phyloP scores from a whole-genome alignment of 164 flowering plant species.

The Annona cherimola region DNA sequence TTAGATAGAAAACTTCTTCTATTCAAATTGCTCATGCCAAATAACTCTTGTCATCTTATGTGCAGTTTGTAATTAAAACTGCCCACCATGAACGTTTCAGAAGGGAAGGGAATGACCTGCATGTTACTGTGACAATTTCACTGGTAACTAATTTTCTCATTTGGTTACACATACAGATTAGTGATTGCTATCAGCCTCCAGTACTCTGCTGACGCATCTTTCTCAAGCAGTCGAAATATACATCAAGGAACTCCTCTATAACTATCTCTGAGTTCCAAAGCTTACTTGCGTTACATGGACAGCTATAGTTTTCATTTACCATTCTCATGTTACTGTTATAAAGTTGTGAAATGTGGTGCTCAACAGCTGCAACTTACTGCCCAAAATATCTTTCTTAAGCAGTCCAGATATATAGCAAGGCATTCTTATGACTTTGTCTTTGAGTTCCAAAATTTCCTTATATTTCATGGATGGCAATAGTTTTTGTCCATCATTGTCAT shows the following conservation, averaged over 20 bases:
- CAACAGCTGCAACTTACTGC: not conserved
- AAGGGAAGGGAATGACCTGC: conserved; percentile 95
- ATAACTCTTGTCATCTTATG: conserved; percentile 4
- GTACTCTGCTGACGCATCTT: not conserved
- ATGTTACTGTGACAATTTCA: conserved; percentile 76
- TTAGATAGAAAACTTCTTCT: not conserved
- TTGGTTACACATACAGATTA: no score
- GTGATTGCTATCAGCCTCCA: no score
- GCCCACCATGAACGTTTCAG: conserved; percentile 86
- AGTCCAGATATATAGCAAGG: not conserved
- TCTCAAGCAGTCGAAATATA: not conserved
- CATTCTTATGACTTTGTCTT: not conserved
- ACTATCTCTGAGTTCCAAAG: not conserved
- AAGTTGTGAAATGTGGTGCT: not conserved
- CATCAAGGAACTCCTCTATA: not conserved
- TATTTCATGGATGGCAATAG: not conserved
- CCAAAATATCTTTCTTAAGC: not conserved
- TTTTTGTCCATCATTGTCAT: not conserved
- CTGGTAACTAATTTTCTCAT: conserved; percentile 48
- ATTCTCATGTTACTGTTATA: not conserved
- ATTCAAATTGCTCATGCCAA: not conserved
- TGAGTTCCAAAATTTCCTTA: not conserved
- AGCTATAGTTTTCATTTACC: not conserved
- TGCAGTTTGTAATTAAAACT: conserved; percentile 82
- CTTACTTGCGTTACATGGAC: not conserved